phyloP scores from a whole-genome alignment of 129 eudicot species.

The Solidago caesia region DNA sequence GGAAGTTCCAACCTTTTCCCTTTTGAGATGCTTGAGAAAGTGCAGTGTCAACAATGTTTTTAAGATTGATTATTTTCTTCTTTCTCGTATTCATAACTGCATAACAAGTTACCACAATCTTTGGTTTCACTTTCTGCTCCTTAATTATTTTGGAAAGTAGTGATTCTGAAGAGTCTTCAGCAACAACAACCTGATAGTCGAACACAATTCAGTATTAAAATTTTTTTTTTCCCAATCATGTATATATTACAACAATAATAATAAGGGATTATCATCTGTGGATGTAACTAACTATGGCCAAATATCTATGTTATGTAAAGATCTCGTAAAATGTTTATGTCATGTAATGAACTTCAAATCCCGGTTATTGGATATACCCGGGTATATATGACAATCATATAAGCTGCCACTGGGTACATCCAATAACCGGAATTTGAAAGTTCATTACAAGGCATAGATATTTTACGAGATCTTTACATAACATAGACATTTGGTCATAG shows the following conservation, averaged over 20 bases:
- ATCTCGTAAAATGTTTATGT: too few relatives aligned
- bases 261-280: too few relatives aligned
- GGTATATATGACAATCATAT: too few relatives aligned
- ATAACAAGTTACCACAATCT: slow-evolving; percentile 86
- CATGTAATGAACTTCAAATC: too few relatives aligned
- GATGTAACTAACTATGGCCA: too few relatives aligned
- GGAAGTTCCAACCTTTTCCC: slow-evolving; percentile 57
- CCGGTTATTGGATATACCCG: too few relatives aligned
- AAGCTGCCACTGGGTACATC: too few relatives aligned
- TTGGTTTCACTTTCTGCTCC: slow-evolving; percentile 97
- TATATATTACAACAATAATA: background rate
- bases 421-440: too few relatives aligned
- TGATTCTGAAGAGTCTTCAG: slow-evolving; percentile 92
- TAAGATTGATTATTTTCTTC: slow-evolving; percentile 67
- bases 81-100: slow-evolving; percentile 93
- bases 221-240: background rate
- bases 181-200: slow-evolving; percentile 84
- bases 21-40: slow-evolving; percentile 62
- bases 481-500: too few relatives aligned
- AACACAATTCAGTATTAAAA: background rate
- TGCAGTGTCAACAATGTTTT: slow-evolving; percentile 84
- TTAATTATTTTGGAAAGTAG: slow-evolving; percentile 79
- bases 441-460: too few relatives aligned
- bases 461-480: too few relatives aligned
- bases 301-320: too few relatives aligned